Conservation (phyloP, 2,329 filamentous ascomycete genomes). For the Claviceps humidiphila region DNA sequence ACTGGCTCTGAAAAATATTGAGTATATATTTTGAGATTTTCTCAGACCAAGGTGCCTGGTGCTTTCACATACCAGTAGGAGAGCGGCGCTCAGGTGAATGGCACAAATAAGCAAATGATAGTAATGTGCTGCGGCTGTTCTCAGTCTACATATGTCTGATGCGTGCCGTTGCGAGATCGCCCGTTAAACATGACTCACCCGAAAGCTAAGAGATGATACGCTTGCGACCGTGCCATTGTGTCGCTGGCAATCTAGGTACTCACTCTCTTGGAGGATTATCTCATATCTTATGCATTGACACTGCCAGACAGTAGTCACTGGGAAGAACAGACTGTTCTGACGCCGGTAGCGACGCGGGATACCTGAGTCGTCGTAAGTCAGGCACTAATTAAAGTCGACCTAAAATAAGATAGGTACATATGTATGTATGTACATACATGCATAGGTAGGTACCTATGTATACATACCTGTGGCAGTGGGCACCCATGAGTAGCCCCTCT, state of each 20-base stretch:
- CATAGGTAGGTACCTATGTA: no score
- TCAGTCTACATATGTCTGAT: neutral
- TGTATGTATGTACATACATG: no score
- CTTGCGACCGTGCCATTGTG: conserved; percentile 7
- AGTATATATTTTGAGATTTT: neutral
- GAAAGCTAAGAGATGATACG: conserved; percentile 7
- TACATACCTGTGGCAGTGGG: no score
- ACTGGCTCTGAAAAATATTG: conserved; percentile 29
- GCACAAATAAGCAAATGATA: conserved; percentile 35
- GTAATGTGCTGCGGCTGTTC: conserved; percentile 24
- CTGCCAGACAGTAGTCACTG: neutral
- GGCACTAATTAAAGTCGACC: no score
- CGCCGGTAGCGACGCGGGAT: no score
- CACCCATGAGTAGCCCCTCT: no score
- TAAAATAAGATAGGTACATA: no score
- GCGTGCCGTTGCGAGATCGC: neutral
- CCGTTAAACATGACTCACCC: conserved; percentile 3
- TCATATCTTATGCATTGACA: neutral
- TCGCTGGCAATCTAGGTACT: neutral
- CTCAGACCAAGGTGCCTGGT: neutral
- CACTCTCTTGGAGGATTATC: neutral
- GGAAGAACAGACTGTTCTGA: no score
- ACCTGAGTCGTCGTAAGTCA: no score
- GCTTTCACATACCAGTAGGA: conserved; percentile 27
- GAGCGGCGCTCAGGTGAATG: conserved; percentile 33